phyloP scores from a whole-genome alignment of 2,329 filamentous ascomycete genomes.

The Fusarium marasasianum region DNA sequence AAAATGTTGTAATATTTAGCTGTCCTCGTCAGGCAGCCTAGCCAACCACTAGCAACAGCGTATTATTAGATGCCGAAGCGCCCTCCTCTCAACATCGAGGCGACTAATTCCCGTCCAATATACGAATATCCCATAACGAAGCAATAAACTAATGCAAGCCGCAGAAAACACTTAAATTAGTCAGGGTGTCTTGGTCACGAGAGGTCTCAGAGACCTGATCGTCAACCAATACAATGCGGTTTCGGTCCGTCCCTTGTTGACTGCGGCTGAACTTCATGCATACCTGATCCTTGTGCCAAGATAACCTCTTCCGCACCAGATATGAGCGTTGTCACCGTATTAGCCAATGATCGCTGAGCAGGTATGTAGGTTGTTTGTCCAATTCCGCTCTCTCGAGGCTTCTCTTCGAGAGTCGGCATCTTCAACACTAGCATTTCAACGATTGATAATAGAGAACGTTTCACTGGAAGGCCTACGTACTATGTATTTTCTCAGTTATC shows the following conservation, averaged over 20 bases:
- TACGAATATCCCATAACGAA: constrained; percentile 2
- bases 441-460: background rate
- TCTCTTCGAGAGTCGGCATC: background rate
- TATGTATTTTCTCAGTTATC: accelerated
- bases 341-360: background rate
- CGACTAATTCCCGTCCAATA: background rate
- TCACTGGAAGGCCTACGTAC: background rate
- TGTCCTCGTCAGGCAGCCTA: background rate
- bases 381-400: background rate
- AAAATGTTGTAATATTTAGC: background rate
- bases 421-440: background rate
- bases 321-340: background rate
- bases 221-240: constrained; percentile 5
- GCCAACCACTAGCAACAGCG: background rate
- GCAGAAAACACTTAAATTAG: background rate
- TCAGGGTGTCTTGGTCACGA: constrained; percentile 1
- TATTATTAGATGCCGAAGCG: background rate
- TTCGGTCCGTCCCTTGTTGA: constrained; percentile 33
- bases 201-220: background rate
- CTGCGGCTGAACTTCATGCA: constrained; percentile 19
- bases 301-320: background rate
- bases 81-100: background rate
- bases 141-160: background rate
- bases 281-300: background rate
- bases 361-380: background rate